These are phyloP conservation scores for Mycena floridula DNA, from an alignment of 768 basidiomycete species.

Conservation along the genomic window DNA sequence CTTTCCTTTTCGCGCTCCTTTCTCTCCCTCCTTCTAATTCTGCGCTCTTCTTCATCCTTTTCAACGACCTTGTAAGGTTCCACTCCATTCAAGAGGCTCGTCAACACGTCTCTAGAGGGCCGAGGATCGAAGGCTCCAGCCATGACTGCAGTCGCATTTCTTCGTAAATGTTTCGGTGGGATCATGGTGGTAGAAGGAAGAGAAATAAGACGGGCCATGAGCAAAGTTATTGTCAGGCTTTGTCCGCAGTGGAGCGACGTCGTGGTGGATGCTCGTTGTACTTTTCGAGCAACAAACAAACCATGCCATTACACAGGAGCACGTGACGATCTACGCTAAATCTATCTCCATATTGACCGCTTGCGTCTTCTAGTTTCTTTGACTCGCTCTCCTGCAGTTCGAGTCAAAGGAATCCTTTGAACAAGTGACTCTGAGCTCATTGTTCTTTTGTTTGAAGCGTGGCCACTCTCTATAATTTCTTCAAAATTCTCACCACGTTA, in stretches of 20 bases:
- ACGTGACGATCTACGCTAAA: constrained; percentile 8
- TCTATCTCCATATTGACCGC: constrained; percentile 33
- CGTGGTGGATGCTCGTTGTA: constrained; percentile 38
- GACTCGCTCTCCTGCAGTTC: too few relatives aligned
- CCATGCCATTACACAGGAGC: neutral
- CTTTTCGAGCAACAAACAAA: constrained; percentile 39
- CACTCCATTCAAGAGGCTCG: constrained; percentile 74
- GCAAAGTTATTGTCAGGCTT: constrained; percentile 25
- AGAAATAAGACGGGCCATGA: constrained; percentile 29
- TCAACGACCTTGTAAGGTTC: constrained; percentile 58
- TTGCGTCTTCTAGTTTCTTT: constrained; percentile 4
- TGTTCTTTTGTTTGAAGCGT: too few relatives aligned
- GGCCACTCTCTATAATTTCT: too few relatives aligned
- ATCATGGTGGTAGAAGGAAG: constrained; percentile 22
- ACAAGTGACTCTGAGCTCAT: too few relatives aligned
- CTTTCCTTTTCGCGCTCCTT: constrained; percentile 47
- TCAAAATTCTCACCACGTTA: too few relatives aligned
- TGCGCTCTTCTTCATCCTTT: constrained; percentile 50
- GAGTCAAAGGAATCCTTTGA: too few relatives aligned
- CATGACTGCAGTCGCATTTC: constrained; percentile 71
- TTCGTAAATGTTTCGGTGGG: constrained; percentile 37
- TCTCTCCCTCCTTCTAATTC: constrained; percentile 50
- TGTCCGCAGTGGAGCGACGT: constrained; percentile 41
- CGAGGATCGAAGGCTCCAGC: constrained; percentile 68
- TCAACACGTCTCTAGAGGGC: constrained; percentile 68